Conservation (phyloP, 2,329 filamentous ascomycete genomes). For the Cladophialophora chaetospira region DNA sequence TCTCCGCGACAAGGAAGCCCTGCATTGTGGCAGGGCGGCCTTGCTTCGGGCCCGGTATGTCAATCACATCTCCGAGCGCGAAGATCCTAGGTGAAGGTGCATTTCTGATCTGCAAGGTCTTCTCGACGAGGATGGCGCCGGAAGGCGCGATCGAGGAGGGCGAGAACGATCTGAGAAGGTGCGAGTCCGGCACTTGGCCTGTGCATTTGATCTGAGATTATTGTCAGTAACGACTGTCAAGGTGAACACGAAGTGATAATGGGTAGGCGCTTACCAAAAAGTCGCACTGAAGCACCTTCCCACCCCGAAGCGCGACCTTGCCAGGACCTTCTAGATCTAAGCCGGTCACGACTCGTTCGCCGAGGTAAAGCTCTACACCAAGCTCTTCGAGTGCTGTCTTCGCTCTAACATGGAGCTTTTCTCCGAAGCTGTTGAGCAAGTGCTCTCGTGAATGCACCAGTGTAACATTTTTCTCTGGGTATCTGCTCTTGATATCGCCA, state of each 20-base stretch:
- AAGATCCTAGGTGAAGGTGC: slow-evolving; percentile 54
- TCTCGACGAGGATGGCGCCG: slow-evolving; percentile 56
- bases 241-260: too few relatives aligned
- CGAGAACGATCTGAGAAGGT: slow-evolving; percentile 49
- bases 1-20: slow-evolving; percentile 55
- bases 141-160: slow-evolving; percentile 50
- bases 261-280: slow-evolving; percentile 22
- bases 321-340: slow-evolving; percentile 15
- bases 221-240: background rate
- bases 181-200: slow-evolving; percentile 61
- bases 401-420: slow-evolving; percentile 22
- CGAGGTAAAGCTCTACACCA: slow-evolving; percentile 28
- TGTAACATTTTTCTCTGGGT: slow-evolving; percentile 50
- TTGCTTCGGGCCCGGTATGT: slow-evolving; percentile 54
- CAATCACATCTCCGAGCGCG: slow-evolving; percentile 65
- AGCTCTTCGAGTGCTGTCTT: slow-evolving; percentile 27
- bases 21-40: slow-evolving; percentile 59
- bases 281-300: slow-evolving; percentile 20
- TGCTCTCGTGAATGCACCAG: slow-evolving; percentile 51
- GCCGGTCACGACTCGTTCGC: slow-evolving; percentile 20
- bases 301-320: slow-evolving; percentile 21
- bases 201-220: slow-evolving; percentile 57
- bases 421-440: slow-evolving; percentile 31
- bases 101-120: slow-evolving; percentile 60
- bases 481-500: slow-evolving; percentile 52